Base-by-base conservation (phyloP, 805 yeast genomes). In the Myxozyma sirexii region DNA sequence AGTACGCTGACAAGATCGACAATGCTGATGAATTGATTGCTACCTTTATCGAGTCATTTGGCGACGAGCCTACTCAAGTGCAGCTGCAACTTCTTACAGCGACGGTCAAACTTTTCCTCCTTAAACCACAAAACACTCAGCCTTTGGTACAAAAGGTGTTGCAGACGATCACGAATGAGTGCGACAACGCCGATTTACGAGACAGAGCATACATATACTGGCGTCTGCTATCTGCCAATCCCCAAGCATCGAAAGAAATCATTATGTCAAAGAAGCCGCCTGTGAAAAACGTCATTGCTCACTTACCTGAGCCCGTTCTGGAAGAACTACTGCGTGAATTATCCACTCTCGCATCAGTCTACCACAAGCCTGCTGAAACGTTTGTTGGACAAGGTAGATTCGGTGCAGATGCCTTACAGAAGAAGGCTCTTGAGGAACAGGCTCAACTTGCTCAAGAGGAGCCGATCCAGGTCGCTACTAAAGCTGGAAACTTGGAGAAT, bases 191-290 rank as follows among this genome's bases (percentile, higher is more conserved):
- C 0, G 98, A 92, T 74, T 74, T 91, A 17, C 79, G 97, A 63
- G 96, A 90, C 69, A 75, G 97, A 48, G 97, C 94, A 0, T 88
- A 79, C 70, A 85, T 90, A 68, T 92, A 92, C 75, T 90, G 96
- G 96, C 81, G 96, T 56, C 72, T 92, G 46, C 74, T 92, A 10
- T 84, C 96, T 1, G 84, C 90, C 67, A 97, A 93, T 69, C 83
- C 86, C 2, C 86, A 88, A 49, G 84, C 91, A 65, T 96, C 87
- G 53, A 77, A 79, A 64, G 77, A 79, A 44, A 77, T 89, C 48
- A 79, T 90, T 29, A 74, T 86, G 59, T 78, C 84, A 10, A 82
- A 81, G 62, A 76, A 88, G 57, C 96, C 97, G 12, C 82, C 84
- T 8, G 83, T 94, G 59, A 81, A 83, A 45, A 81, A 90, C 1